Percentiles rank a stretch among this genome's conserved stretches.
phyloP scores from a whole-genome alignment of 192 early-diverging fungal genomes.

The Coemansia sp. region DNA sequence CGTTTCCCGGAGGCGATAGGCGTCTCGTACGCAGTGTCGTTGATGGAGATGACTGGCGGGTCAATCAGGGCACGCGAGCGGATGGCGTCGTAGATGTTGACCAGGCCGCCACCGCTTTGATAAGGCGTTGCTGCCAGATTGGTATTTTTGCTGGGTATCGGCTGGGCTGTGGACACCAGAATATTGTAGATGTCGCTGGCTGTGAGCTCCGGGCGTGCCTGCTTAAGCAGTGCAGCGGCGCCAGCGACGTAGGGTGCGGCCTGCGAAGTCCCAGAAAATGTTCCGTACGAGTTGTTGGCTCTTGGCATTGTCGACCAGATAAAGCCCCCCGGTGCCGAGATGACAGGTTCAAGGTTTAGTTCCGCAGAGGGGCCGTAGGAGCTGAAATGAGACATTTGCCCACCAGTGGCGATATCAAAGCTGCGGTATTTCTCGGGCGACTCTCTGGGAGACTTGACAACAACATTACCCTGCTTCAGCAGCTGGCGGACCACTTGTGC shows the following conservation, averaged over 20 bases:
- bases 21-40: conserved; percentile 11
- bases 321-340: conserved; percentile 60
- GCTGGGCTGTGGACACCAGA: conserved; percentile 52
- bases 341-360: conserved; percentile 53
- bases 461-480: neutral
- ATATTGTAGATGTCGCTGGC: conserved; percentile 15
- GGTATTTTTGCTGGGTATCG: conserved; percentile 26
- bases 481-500: conserved; percentile 16
- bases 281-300: conserved; percentile 26
- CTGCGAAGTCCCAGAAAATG: conserved; percentile 72
- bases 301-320: conserved; percentile 60
- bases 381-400: conserved; percentile 52
- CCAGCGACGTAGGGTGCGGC: conserved; percentile 69
- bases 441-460: conserved; percentile 15
- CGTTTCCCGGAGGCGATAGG: too few species aligned
- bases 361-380: conserved; percentile 61
- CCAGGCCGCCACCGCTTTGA: conserved; percentile 59
- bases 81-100: conserved; percentile 62
- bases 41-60: conserved; percentile 55
- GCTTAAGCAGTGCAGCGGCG: conserved; percentile 56
- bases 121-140: conserved; percentile 35
- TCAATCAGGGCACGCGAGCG: conserved; percentile 42
- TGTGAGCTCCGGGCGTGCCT: conserved; percentile 30
- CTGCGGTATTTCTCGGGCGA: neutral
- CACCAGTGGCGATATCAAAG: conserved; percentile 34